Conservation (phyloP, 1,284 basidiomycete genomes). For the Ceratobasidium theobromae region DNA sequence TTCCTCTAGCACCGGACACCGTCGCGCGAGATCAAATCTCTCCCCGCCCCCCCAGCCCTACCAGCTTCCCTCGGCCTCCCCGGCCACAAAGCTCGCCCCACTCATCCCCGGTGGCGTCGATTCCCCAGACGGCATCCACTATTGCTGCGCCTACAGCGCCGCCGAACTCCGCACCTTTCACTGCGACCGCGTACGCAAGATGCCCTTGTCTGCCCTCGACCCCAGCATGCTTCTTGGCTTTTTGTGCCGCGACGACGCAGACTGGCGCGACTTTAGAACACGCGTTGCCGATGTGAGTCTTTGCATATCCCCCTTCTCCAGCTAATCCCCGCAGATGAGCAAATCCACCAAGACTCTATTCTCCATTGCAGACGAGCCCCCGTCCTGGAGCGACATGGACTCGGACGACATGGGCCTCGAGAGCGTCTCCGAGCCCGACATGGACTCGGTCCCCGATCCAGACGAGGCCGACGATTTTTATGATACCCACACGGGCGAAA, state of each 20-base stretch:
- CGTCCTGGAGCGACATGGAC: slow-evolving; percentile 71
- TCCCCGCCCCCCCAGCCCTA: slow-evolving; percentile 16
- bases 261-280: slow-evolving; percentile 80
- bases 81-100: slow-evolving; percentile 16
- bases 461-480: slow-evolving; percentile 50
- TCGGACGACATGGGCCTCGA: slow-evolving; percentile 77
- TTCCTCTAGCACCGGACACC: slow-evolving; percentile 13
- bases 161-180: slow-evolving; percentile 86
- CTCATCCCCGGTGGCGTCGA: slow-evolving; percentile 45
- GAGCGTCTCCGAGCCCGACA: slow-evolving; percentile 73
- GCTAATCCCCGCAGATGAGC: slow-evolving; percentile 42
- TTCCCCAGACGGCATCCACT: slow-evolving; percentile 54
- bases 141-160: slow-evolving; percentile 60
- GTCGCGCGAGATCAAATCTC: slow-evolving; percentile 24
- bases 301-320: not conserved
- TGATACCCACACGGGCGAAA: slow-evolving; percentile 66
- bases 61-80: slow-evolving; percentile 6
- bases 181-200: slow-evolving; percentile 89
- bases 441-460: slow-evolving; percentile 51
- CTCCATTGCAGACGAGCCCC: slow-evolving; percentile 81
- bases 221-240: slow-evolving; percentile 98
- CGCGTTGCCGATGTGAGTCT: slow-evolving; percentile 67
- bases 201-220: slow-evolving; percentile 88
- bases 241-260: slow-evolving; percentile 75
- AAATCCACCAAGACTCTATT: slow-evolving; percentile 76